These are phyloP conservation scores for Mycena sanguinolenta DNA, from an alignment of 768 basidiomycete species.

Conservation along the genomic window DNA sequence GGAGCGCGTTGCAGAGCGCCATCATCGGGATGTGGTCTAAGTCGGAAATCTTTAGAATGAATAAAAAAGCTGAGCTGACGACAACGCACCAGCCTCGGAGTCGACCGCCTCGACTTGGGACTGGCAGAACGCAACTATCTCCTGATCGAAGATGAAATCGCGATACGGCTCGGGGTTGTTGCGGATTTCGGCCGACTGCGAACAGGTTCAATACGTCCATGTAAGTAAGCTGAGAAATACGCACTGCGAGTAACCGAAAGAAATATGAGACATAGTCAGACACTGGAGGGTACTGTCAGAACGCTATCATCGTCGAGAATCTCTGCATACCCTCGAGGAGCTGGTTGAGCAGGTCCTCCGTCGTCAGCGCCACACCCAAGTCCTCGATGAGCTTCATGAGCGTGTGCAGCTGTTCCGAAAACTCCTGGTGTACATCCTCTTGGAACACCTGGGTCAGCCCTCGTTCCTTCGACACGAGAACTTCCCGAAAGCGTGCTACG, in stretches of 20 bases:
- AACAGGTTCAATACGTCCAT: not conserved
- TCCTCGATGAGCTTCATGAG: slow-evolving; percentile 29
- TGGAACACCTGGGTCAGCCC: slow-evolving; percentile 28
- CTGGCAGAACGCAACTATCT: slow-evolving; percentile 82
- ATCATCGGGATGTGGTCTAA: slow-evolving; percentile 38
- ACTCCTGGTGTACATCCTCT: slow-evolving; percentile 34
- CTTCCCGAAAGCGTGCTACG: slow-evolving; percentile 33
- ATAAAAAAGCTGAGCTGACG: slow-evolving; percentile 58
- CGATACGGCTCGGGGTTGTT: slow-evolving; percentile 70
- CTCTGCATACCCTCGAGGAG: slow-evolving; percentile 26
- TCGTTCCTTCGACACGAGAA: slow-evolving; percentile 25
- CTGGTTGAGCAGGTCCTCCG: slow-evolving; percentile 26
- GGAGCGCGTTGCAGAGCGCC: slow-evolving; percentile 37
- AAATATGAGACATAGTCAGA: slow-evolving; percentile 85
- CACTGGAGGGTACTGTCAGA: slow-evolving; percentile 48
- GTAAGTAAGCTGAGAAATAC: slow-evolving; percentile 22
- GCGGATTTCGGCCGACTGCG: slow-evolving; percentile 80
- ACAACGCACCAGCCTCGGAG: slow-evolving; percentile 81
- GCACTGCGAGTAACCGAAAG: slow-evolving; percentile 81
- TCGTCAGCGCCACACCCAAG: slow-evolving; percentile 26
- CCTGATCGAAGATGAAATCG: slow-evolving; percentile 84
- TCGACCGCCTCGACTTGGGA: slow-evolving; percentile 82
- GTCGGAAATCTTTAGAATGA: not conserved
- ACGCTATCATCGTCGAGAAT: not conserved
- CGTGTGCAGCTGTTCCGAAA: slow-evolving; percentile 29